Base-by-base conservation (phyloP, 106 monocot species). In the Amphibolis antarctica region DNA sequence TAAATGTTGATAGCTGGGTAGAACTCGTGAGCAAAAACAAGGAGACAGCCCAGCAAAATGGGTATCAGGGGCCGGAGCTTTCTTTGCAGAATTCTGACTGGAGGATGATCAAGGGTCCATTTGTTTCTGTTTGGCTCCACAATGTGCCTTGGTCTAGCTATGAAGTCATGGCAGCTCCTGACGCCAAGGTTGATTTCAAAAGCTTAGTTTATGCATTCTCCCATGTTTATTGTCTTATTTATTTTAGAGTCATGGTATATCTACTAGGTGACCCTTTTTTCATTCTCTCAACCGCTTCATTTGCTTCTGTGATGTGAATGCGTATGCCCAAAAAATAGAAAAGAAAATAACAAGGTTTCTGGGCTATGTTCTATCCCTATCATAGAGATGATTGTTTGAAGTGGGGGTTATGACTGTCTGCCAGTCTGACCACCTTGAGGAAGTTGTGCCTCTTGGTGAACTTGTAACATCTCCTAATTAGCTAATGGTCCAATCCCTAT, bases 61-160 rank as follows among this genome's bases (percentile, higher is more conserved):
- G 77, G n/a, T 93, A 88, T 51, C 62, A 43, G 42, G 93, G 88
- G 27, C 85, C 88, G 45, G 48, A 56, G 22, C 52, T 63, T 70
- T 62, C 50, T 21, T 72, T 68, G 14, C 66, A 72, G 45, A 76
- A 48, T 66, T 77, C 56, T 2, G 70, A 83, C 23, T 93, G 93
- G 93, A 83, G 81, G 53, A 83, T 50, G 11, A 18, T 93, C 13
- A 72, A 79, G 26, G 93, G 93, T 1, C 88, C 85, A 17, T 89
- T 93, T 77, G 57, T 93, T 31, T 57, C 66, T 3, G 78, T 86
- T 58, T 85, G 81, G 76, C 46, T 89, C 29, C 81, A 83, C 52
- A 88, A 88, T 69, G 88, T 93, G 5, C 85, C 88, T 43, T 93
- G 85, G 83, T 64, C 77, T 10, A 58, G 67, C 42, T 71, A 78